Conservation (phyloP, 371 early-diverging fungal genomes). For the Lichtheimia hyalospora region DNA sequence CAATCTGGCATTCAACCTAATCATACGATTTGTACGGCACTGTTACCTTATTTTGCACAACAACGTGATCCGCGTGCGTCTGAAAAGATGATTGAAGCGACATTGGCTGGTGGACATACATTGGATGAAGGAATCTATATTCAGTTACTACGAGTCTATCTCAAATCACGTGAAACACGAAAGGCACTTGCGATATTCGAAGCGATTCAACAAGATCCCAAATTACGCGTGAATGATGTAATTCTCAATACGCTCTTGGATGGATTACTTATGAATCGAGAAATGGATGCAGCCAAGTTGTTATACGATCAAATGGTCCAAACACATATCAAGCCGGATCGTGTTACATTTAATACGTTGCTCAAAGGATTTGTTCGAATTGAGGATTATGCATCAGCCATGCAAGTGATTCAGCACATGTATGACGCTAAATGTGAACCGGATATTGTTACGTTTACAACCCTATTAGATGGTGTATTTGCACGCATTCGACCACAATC, state of each 20-base stretch:
- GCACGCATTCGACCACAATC: constrained; percentile 18
- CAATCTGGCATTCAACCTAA: constrained; percentile 25
- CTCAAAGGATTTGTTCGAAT: constrained; percentile 36
- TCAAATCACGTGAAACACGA: constrained; percentile 22
- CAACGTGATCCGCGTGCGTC: constrained; percentile 26
- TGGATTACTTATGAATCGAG: constrained; percentile 40
- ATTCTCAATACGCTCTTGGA: constrained; percentile 49
- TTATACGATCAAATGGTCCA: constrained; percentile 38
- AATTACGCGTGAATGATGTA: constrained; percentile 30
- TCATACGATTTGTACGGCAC: constrained; percentile 21
- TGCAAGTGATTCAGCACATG: constrained; percentile 41
- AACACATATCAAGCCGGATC: constrained; percentile 33
- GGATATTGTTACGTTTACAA: constrained; percentile 46
- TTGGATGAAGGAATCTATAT: constrained; percentile 35
- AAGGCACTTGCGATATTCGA: constrained; percentile 39
- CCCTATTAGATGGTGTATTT: constrained; percentile 42
- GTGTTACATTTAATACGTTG: constrained; percentile 51
- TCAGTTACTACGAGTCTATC: constrained; percentile 45
- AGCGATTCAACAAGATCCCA: constrained; percentile 30
- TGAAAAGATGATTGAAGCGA: constrained; percentile 29
- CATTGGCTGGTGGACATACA: constrained; percentile 24
- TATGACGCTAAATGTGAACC: constrained; percentile 27
- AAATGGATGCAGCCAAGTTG: constrained; percentile 30
- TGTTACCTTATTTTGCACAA: constrained; percentile 37
- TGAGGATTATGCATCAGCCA: constrained; percentile 21